These are phyloP conservation scores for Fusarium graminum DNA, from an alignment of 2,329 filamentous ascomycete genomes.

Conservation along the genomic window DNA sequence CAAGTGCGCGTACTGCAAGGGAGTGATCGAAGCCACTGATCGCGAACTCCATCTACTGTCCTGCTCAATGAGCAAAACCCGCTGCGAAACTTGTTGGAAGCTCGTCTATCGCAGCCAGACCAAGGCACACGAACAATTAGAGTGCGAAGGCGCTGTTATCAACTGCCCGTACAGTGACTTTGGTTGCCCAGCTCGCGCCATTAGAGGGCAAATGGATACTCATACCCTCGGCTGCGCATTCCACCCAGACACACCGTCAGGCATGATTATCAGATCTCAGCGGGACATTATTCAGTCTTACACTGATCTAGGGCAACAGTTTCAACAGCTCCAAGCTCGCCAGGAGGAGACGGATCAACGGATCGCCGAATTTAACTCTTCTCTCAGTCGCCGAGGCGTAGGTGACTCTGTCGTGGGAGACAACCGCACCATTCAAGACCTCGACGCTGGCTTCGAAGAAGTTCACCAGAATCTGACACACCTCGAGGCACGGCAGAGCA, in stretches of 20 bases:
- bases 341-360: conserved; percentile 54
- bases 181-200: conserved; percentile 54
- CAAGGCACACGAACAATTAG: conserved; percentile 60
- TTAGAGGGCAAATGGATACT: conserved; percentile 56
- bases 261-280: conserved; percentile 64
- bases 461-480: conserved; percentile 69
- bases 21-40: conserved; percentile 61
- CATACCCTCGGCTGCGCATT: conserved; percentile 66
- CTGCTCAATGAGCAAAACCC: conserved; percentile 62
- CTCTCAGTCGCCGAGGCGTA: conserved; percentile 53
- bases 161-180: conserved; percentile 61
- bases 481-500: conserved; percentile 70
- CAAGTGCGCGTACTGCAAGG: conserved; percentile 67
- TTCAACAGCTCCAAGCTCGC: conserved; percentile 53
- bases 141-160: conserved; percentile 65
- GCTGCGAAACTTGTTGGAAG: conserved; percentile 64
- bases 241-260: conserved; percentile 63
- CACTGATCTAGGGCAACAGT: conserved; percentile 52
- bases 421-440: conserved; percentile 58
- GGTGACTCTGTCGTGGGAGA: conserved; percentile 64
- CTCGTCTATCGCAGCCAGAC: conserved; percentile 61
- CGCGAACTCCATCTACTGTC: conserved; percentile 53
- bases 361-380: conserved; percentile 58
- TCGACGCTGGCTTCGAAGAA: conserved; percentile 64
- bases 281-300: conserved; percentile 62